These are phyloP conservation scores for Vigna radiata DNA, from an alignment of 306 rosid genomes.

Conservation along the genomic window DNA sequence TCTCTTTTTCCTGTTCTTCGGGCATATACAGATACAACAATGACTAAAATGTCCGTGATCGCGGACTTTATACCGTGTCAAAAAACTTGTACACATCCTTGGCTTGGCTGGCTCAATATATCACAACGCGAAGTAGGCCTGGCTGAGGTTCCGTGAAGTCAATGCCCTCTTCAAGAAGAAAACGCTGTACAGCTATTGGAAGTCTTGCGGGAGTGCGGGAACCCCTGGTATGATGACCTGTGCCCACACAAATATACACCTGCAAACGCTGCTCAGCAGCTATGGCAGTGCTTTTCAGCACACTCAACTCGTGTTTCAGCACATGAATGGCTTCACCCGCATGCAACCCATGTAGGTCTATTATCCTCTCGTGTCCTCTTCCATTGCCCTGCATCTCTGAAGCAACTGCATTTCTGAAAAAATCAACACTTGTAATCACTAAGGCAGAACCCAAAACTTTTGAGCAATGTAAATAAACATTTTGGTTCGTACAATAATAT, in stretches of 20 bases:
- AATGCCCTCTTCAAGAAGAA: constrained; percentile 82
- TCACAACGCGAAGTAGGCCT: constrained; percentile 81
- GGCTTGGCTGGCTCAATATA: constrained; percentile 58
- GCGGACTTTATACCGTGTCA: constrained; percentile 47
- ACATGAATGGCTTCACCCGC: constrained; percentile 78
- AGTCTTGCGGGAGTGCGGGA: constrained; percentile 82
- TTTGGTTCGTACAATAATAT: constrained; percentile 5
- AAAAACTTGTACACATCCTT: constrained; percentile 61
- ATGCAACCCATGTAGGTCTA: constrained; percentile 85
- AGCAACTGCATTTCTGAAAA: constrained; percentile 68
- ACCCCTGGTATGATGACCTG: constrained; percentile 89
- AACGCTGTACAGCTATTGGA: constrained; percentile 77
- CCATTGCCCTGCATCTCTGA: constrained; percentile 74
- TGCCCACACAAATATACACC: constrained; percentile 82
- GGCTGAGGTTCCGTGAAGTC: constrained; percentile 82
- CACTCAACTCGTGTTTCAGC: constrained; percentile 73
- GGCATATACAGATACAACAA: constrained; percentile 65
- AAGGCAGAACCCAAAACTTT: constrained; percentile 20
- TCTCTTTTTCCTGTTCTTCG: constrained; percentile 18
- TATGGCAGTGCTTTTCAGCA: constrained; percentile 72
- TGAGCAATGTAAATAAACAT: constrained; percentile 2
- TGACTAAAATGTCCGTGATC: constrained; percentile 47
- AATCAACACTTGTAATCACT: constrained; percentile 22
- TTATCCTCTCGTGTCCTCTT: constrained; percentile 76
- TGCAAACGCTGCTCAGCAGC: constrained; percentile 72